Conservation (phyloP, 306 rosid species). For the Vigna radiata region DNA sequence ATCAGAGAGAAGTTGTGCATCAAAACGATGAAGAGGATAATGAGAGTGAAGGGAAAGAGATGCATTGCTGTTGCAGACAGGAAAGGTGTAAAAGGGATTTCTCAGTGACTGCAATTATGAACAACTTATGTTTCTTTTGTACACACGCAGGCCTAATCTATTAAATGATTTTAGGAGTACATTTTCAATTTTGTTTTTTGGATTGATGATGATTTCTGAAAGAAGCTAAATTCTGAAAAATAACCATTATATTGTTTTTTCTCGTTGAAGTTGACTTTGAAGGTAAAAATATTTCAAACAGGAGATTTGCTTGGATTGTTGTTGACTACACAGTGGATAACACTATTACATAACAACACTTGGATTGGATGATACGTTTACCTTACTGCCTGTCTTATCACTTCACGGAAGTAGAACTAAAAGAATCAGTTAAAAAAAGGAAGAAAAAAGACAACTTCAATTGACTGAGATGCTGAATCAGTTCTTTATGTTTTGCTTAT, state of each 20-base stretch:
- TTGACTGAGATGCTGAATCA: background rate
- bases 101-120: background rate
- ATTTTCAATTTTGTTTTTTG: background rate
- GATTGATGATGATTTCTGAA: background rate
- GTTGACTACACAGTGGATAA: conserved; percentile 18
- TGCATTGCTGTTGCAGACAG: conserved; percentile 53
- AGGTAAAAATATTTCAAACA: conserved; percentile 15
- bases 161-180: background rate
- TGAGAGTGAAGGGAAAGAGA: conserved; percentile 36
- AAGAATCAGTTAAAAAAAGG: background rate
- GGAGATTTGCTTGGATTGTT: background rate
- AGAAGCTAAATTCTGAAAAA: conserved; percentile 45
- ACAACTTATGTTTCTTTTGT: background rate
- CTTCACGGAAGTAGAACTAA: background rate
- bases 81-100: background rate
- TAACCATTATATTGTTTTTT: conserved; percentile 1
- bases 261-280: conserved; percentile 27
- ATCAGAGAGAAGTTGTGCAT: conserved; percentile 41
- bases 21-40: conserved; percentile 40
- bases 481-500: background rate
- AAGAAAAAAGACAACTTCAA: background rate
- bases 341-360: background rate
- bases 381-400: conserved; percentile 13
- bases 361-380: conserved; percentile 17
- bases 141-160: background rate